Percentiles rank a stretch among this genome's conserved stretches.
Evolutionary conservation across 768 basidiomycete genomes (phyloP).

Genomic region (Coprinopsis strossmayeri): DNA sequence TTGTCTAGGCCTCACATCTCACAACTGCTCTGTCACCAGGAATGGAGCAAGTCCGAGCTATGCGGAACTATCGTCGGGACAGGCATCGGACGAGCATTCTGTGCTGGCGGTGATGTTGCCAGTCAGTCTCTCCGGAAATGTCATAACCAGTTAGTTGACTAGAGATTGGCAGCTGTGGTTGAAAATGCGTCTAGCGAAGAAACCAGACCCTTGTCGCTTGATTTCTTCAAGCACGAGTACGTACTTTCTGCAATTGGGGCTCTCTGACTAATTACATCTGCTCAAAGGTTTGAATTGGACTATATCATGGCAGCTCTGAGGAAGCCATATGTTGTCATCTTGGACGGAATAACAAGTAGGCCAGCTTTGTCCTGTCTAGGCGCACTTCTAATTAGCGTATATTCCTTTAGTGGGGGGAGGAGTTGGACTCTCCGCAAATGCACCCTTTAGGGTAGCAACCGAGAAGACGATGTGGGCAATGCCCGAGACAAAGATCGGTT

Average conservation of each 20-base stretch:
- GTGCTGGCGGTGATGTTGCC: constrained; percentile 91
- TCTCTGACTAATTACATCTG: too few relatives aligned
- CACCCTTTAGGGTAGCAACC: constrained; percentile 88
- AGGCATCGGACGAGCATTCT: constrained; percentile 75
- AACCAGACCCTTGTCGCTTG: constrained; percentile 59
- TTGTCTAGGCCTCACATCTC: constrained; percentile 2
- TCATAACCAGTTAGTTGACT: not conserved
- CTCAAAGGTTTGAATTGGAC: constrained; percentile 81
- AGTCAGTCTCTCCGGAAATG: constrained; percentile 42
- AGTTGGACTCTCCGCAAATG: constrained; percentile 78
- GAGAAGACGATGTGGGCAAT: constrained; percentile 89
- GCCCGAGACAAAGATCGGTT: constrained; percentile 94
- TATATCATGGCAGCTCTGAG: constrained; percentile 59
- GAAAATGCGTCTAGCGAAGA: constrained; percentile 38
- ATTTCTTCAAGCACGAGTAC: constrained; percentile 88
- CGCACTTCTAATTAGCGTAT: too few relatives aligned
- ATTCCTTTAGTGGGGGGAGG: constrained; percentile 82
- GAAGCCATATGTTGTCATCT: constrained; percentile 87
- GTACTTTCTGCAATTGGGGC: too few relatives aligned
- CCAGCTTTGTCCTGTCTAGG: too few relatives aligned
- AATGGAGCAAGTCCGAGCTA: constrained; percentile 69
- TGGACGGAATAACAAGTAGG: constrained; percentile 91
- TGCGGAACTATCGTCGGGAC: constrained; percentile 68
- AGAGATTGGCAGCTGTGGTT: constrained; percentile 52
- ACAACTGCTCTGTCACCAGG: constrained; percentile 29